Percentiles rank a stretch among this genome's conserved stretches.
Conservation (phyloP, 1,284 basidiomycete species). For the Mycena sp. region DNA sequence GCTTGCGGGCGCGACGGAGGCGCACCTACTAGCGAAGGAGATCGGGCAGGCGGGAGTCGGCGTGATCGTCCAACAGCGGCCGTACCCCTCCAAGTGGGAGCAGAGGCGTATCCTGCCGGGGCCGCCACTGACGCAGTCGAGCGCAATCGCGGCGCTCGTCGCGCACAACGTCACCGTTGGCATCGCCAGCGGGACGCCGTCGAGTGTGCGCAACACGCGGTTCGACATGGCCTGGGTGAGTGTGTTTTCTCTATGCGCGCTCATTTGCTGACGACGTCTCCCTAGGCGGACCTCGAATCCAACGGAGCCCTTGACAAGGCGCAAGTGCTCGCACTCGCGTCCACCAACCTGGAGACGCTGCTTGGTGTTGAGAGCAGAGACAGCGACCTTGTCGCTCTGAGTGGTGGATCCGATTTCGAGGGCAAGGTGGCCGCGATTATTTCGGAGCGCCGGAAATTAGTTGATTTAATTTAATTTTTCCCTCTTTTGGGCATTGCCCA, state of each 20-base stretch:
- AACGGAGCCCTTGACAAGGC: slow-evolving; percentile 57
- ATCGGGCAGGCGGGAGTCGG: slow-evolving; percentile 5
- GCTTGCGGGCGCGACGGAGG: slow-evolving; percentile 13
- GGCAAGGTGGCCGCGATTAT: slow-evolving; percentile 71
- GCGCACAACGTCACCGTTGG: slow-evolving; percentile 81
- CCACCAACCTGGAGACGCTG: slow-evolving; percentile 39
- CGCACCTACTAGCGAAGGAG: slow-evolving; percentile 14
- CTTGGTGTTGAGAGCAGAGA: slow-evolving; percentile 38
- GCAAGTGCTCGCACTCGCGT: slow-evolving; percentile 67
- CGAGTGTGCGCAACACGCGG: slow-evolving; percentile 72
- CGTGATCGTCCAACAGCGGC: slow-evolving; percentile 3
- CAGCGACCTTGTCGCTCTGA: slow-evolving; percentile 71
- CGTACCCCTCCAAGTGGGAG: slow-evolving; percentile 7
- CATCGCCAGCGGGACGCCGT: slow-evolving; percentile 69
- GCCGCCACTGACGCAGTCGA: slow-evolving; percentile 76
- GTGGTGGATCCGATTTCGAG: slow-evolving; percentile 61
- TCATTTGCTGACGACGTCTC: slow-evolving; percentile 10
- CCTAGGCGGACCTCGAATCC: slow-evolving; percentile 51
- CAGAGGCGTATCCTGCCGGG: slow-evolving; percentile 54
- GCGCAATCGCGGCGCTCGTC: slow-evolving; percentile 68
- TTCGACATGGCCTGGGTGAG: slow-evolving; percentile 65
- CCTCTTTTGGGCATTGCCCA: too few species aligned
- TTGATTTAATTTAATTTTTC: slow-evolving; percentile 36
- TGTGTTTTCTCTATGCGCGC: slow-evolving; percentile 2
- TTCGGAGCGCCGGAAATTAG: slow-evolving; percentile 44